Percentiles rank a stretch among this genome's conserved stretches.
phyloP scores from a whole-genome alignment of 805 yeast genomes.

The Hanseniaspora clermontiae region DNA sequence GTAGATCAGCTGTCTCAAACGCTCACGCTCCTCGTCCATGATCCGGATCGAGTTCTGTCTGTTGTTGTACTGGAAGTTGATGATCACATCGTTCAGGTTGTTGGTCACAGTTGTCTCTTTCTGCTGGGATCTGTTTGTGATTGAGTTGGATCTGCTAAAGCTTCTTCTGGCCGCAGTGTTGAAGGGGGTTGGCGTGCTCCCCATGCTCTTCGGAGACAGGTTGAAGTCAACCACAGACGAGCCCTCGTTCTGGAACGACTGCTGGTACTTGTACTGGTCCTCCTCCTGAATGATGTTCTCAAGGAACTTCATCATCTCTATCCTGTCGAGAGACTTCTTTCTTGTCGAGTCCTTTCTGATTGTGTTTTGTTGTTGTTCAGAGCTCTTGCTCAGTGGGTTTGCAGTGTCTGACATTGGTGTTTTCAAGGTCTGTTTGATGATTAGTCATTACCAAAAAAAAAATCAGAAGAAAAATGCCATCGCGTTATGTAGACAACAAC shows the following conservation, averaged over 20 bases:
- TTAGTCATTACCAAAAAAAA: not conserved
- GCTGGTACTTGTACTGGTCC: conserved; percentile 7
- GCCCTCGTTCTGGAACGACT: not conserved
- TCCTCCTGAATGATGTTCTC: conserved; percentile 10
- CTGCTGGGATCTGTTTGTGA: not conserved
- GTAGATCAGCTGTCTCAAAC: conserved; percentile 8
- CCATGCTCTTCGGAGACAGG: not conserved
- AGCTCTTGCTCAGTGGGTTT: not conserved
- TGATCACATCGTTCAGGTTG: not conserved
- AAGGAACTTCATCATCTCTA: conserved; percentile 9
- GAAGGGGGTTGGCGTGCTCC: conserved; percentile 8
- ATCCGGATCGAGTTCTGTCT: conserved; percentile 4
- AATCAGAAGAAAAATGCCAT: not conserved
- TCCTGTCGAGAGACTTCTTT: conserved; percentile 7
- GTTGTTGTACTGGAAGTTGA: conserved; percentile 11
- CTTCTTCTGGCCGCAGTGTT: conserved; percentile 7
- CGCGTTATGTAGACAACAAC: too few species aligned
- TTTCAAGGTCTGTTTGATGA: not conserved
- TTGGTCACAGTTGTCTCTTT: conserved; percentile 2
- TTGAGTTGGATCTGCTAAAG: conserved; percentile 9
- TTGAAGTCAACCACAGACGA: not conserved
- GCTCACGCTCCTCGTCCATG: conserved; percentile 11
- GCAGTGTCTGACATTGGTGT: not conserved
- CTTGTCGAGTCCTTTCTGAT: not conserved
- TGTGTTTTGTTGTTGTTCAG: not conserved